Percentiles rank a stretch among this genome's conserved stretches.
Evolutionary conservation across 192 early-diverging fungal species (phyloP).

Genomic region (Linnemannia exigua): DNA sequence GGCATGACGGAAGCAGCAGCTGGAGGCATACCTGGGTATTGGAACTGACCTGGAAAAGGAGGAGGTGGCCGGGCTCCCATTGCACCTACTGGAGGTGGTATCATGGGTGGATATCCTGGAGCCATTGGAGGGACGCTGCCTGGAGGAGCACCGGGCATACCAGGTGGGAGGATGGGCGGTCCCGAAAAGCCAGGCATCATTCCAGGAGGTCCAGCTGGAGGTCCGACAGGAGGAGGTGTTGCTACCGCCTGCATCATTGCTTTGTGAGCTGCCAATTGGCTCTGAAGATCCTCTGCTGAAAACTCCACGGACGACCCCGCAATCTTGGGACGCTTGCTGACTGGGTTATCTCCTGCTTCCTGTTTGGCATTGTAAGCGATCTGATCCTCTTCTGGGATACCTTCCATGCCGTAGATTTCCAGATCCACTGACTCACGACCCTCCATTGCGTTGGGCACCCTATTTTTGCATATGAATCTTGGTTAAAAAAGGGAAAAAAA

Average conservation of each 20-base stretch:
- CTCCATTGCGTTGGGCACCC: constrained; percentile 88
- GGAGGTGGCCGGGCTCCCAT: constrained; percentile 25
- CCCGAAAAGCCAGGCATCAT: constrained; percentile 4
- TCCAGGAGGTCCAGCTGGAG: constrained; percentile 26
- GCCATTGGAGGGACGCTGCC: constrained; percentile 16
- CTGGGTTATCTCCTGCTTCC: constrained; percentile 58
- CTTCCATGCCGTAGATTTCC: constrained; percentile 96
- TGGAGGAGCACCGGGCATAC: constrained; percentile 20
- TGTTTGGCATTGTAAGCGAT: constrained; percentile 74
- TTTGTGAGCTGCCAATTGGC: constrained; percentile 61
- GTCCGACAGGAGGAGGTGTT: constrained; percentile 20
- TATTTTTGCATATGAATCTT: constrained; percentile 35
- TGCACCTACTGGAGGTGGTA: constrained; percentile 18
- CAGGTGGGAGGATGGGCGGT: constrained; percentile 6
- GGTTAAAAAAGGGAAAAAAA: neutral
- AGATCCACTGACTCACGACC: constrained; percentile 90
- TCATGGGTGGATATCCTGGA: constrained; percentile 20
- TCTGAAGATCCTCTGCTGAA: constrained; percentile 58
- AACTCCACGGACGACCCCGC: constrained; percentile 54
- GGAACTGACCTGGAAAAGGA: constrained; percentile 56
- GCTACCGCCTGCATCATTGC: constrained; percentile 59
- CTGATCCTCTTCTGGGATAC: constrained; percentile 87
- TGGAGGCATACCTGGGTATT: constrained; percentile 58
- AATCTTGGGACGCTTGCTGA: constrained; percentile 58
- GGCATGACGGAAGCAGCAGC: constrained; percentile 64